Evolutionary conservation across 805 yeast genomes (phyloP), one percentile per base, ranked within the genome.

Genomic region (Wickerhamiella alocasiicola): DNA sequence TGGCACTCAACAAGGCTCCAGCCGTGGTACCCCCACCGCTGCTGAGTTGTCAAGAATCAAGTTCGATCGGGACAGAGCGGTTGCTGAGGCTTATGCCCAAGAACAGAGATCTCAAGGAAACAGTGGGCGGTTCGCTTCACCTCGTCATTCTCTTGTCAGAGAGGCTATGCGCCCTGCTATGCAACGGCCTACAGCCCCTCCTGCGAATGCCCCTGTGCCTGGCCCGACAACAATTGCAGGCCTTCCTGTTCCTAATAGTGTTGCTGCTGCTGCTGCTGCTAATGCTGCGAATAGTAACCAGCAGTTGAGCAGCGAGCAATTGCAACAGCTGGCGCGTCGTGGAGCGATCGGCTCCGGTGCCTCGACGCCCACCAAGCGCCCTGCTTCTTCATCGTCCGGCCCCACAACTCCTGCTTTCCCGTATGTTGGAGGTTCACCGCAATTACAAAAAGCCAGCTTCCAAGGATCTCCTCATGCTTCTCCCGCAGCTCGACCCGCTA

Each of bases 41-140:
- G 75, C 79, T 9, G 95, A 87, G 53, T 69, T 88, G 54, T 74
- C 95, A 0, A 73, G 73, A 46, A 62, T 91, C 63, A 88, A 88
- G 58, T 74, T 66, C 49, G 95, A 88, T 48, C 68, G 94, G 44
- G 97, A 88, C 53, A 78, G 77, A 56, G 78, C 91, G 0, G 70
- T 81, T 15, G 84, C 85, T 48, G 93, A 83, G 49, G 59, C 55
- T 19, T 57, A 60, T 39, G 52, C 52, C 3, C 58, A 53, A 44
- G 62, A 53, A 38, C 52, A 50, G 39, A 43, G 49, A 36, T 36
- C 43, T 11, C 40, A 25, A 21, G 7, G 13, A 6, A 16, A 16
- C 17, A 21, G 27, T 12, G 34, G 16, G 7, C 25, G 36, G 4
- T 12, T 27, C 15, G 35, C 41, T 9, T 39, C 42, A 12, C 23